Percentiles rank a stretch among this genome's conserved stretches.
These are phyloP conservation scores for Xylaria sp. DNA, from an alignment of 2,329 filamentous ascomycete species.

Conservation along the genomic window DNA sequence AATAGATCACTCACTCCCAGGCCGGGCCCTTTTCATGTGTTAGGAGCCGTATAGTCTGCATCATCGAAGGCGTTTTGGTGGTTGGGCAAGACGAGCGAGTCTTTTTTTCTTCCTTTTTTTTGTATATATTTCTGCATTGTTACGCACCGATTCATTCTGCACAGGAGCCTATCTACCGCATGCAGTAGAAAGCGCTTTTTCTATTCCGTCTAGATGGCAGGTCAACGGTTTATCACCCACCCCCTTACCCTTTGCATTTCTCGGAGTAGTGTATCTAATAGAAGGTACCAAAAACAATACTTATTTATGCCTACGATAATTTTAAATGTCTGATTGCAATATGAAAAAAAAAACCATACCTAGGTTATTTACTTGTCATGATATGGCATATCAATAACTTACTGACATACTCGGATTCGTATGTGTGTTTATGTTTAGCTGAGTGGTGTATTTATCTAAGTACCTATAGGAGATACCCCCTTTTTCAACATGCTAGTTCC, in stretches of 20 bases:
- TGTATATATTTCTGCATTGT: slow-evolving; percentile 37
- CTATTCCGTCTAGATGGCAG: slow-evolving; percentile 11
- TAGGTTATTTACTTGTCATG: neutral
- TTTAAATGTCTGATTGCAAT: neutral
- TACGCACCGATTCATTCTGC: slow-evolving; percentile 11
- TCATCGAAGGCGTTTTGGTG: slow-evolving; percentile 43
- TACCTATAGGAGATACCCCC: no score
- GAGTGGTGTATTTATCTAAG: no score
- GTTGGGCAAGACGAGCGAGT: slow-evolving; percentile 26
- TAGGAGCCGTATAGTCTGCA: slow-evolving; percentile 36
- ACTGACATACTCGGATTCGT: neutral
- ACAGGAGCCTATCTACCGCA: slow-evolving; percentile 1
- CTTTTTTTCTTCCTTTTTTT: slow-evolving; percentile 24
- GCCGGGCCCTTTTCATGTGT: slow-evolving; percentile 21
- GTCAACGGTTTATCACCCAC: neutral
- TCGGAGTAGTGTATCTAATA: slow-evolving; percentile 9
- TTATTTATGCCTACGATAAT: neutral
- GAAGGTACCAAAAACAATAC: neutral
- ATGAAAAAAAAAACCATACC: no score
- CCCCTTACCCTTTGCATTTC: neutral
- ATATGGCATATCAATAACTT: neutral
- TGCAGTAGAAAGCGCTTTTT: slow-evolving; percentile 18
- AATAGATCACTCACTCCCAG: slow-evolving; percentile 23
- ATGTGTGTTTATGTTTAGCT: neutral
- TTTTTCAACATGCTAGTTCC: no score